Base-by-base conservation (phyloP, 495 filamentous ascomycete genomes). In the Aspergillus biplanus region DNA sequence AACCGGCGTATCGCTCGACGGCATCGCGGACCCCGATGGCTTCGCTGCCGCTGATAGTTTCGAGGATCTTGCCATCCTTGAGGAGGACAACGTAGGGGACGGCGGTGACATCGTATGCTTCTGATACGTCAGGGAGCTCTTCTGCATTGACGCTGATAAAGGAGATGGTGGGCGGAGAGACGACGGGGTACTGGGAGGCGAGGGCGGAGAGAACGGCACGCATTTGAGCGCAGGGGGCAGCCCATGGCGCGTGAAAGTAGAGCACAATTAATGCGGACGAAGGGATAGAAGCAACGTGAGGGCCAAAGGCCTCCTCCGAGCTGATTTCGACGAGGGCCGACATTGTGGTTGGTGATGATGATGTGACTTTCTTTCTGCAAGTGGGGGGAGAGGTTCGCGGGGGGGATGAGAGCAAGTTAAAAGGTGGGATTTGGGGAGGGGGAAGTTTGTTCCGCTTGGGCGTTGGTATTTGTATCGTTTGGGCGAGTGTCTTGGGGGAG, bases 171-270 rank as follows among this genome's bases (percentile, higher is more conserved):
- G 82, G 86, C 18, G 90, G 88, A 48, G 80, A 73, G 56, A 85
- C 83, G 33, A 81, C 82, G 56, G 90, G 85, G 77, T 95, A 94
- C 65, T 92, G 89, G 64, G 86, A 84, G 58, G 93, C 93, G 61
- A 99, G 89, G 34, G 91, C 88, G 68, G 83, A 78, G 61, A 99
- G 87, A 59, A 97, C 89, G n/a, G 85, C 87, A 65, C 86, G 84
- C 93, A 97, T 97, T 77, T 97, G 93, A 58, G 89, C 84, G 81
- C 95, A 98, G 12, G 93, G 95, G 33, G 90, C 92, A n/a, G 96
- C 95, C 95, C 96, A 98, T 68, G 92, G 89, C 0, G 96, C 90
- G 77, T 97, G 89, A 80, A 98, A 98, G 73, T 92, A 97, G 68
- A 97, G 84, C 67, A 97, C 85, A 53, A 91, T 78, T 39, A 97